Conservation (phyloP, 2,329 filamentous ascomycete genomes). For the Fusarium anguioides region DNA sequence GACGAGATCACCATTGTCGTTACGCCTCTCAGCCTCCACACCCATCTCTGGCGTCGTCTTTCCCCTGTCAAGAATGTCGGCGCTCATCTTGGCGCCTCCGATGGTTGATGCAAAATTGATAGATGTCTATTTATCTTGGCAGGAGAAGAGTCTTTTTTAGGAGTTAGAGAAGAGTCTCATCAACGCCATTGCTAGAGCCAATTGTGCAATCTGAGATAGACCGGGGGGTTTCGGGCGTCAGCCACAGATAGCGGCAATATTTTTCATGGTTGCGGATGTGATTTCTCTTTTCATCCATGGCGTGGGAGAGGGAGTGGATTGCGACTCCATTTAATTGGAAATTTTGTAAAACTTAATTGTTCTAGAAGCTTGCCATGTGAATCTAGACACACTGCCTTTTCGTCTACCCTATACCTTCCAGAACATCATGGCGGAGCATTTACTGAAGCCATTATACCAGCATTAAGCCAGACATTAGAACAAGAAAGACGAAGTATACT, state of each 20-base stretch:
- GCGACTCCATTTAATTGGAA: slow-evolving; percentile 25
- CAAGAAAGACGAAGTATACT: no score
- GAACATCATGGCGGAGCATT: no score
- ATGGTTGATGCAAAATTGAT: not conserved
- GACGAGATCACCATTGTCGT: slow-evolving; percentile 36
- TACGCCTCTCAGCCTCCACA: slow-evolving; percentile 1
- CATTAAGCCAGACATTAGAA: no score
- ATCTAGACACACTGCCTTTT: not conserved
- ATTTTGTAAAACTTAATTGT: slow-evolving; percentile 29
- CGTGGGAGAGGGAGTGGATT: slow-evolving; percentile 17
- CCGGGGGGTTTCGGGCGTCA: slow-evolving; percentile 16
- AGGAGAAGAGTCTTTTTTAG: not conserved
- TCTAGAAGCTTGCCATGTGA: slow-evolving; percentile 1
- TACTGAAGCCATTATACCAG: no score
- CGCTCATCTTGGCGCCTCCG: slow-evolving; percentile 24
- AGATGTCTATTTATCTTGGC: not conserved
- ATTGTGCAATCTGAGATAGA: slow-evolving; percentile 30
- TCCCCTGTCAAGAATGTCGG: slow-evolving; percentile 12
- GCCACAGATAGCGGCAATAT: slow-evolving; percentile 11
- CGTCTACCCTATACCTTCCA: slow-evolving; percentile 3
- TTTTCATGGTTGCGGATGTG: slow-evolving; percentile 21
- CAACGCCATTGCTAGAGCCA: slow-evolving; percentile 23
- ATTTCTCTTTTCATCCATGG: slow-evolving; percentile 35
- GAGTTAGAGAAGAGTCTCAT: slow-evolving; percentile 12
- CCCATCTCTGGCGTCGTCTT: slow-evolving; percentile 15